Conservation (phyloP, 257 asterid species). For the Verbascum thapsus region DNA sequence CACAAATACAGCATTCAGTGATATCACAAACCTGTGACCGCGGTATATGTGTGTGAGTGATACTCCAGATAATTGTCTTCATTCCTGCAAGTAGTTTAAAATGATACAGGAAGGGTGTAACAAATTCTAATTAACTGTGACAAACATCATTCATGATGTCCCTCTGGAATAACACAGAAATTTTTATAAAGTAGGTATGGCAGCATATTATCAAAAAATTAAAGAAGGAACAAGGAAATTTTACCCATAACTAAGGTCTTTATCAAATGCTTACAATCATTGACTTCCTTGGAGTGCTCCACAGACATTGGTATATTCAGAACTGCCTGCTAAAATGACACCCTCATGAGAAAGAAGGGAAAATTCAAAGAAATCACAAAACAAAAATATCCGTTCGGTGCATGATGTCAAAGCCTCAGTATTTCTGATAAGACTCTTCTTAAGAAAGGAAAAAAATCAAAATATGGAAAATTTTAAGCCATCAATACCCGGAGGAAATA, state of each 20-base stretch:
- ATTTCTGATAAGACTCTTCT: neutral
- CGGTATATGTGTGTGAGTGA: constrained; percentile 95
- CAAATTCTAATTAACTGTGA: neutral
- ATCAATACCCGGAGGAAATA: constrained; percentile 6
- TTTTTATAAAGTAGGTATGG: neutral
- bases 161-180: constrained; percentile 6
- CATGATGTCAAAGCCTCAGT: neutral
- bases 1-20: constrained; percentile 25
- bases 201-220: constrained; percentile 14
- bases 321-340: constrained; percentile 68
- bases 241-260: constrained; percentile 98
- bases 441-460: neutral
- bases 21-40: constrained; percentile 78
- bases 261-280: constrained; percentile 96
- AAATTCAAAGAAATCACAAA: constrained; percentile 16
- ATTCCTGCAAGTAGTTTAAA: constrained; percentile 61
- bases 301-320: constrained; percentile 78
- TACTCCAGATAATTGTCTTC: constrained; percentile 99
- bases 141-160: constrained; percentile 3
- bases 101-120: neutral
- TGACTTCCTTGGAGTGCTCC: constrained; percentile 96
- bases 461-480: neutral
- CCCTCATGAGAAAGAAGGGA: constrained; percentile 31
- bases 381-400: neutral
- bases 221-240: constrained; percentile 28